Evolutionary conservation across 345 rosid genomes (phyloP), one percentile per base, ranked within the genome.

Genomic region (Schrenkiella parvula): DNA sequence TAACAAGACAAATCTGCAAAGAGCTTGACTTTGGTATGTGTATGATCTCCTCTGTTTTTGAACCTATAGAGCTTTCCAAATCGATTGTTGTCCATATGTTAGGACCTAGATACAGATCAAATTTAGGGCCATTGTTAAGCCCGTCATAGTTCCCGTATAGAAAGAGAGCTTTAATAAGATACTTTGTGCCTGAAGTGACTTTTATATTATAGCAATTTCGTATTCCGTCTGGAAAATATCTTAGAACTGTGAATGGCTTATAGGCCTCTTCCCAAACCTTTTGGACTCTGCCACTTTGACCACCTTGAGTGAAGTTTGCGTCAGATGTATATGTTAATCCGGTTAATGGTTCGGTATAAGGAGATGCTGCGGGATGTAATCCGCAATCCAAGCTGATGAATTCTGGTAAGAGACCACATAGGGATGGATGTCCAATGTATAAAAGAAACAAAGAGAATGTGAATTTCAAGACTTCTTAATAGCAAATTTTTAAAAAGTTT

Each of bases 341-440:
- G 9, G 74, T 78, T 17, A 14, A 2, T 7, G 22, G 51, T 11
- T 81, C 84, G 1, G 46, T 26, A 23, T 83, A 83, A 23, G 44
- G 65, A 3, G 67, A 50, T 28, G 59, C 54, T 13, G 50, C 46
- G 0, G 19, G 48, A 3, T 75, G 68, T 23, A 62, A 70, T 21
- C 84, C 89, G 44, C 88, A 82, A 51, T 82, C 88, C 43, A 82
- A 68, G 71, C 74, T 84, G 21, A 82, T 76, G 73, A 82, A 82
- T 31, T 81, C 85, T 82, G 78, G 14, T 41, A 28, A 71, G 35
- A 61, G 17, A 41, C 0, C 17, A 38, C 12, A 60, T 8, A 71
- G 3, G 26, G 50, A 13, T 26, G 5, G 1, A 26, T 61, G 50
- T 50, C 10, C 2, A 5, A 43, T 55, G 31, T 15, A 44, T 15